Evolutionary conservation across 495 filamentous ascomycete species (phyloP).

Genomic region (Thermochaetoides thermophila): DNA sequence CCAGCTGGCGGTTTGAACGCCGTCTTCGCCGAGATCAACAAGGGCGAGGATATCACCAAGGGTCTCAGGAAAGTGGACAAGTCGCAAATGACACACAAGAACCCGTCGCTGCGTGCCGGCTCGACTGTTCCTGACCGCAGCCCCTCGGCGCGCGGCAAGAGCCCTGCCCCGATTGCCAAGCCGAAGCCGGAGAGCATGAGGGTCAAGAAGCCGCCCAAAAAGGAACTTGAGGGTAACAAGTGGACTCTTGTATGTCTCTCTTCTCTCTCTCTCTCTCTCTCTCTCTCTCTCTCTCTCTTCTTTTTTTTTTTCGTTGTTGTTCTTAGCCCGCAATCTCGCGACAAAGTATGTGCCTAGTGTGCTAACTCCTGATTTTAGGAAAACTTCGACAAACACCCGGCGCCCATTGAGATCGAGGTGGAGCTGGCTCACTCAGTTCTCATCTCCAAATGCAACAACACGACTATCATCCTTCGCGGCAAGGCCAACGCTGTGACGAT

Average conservation of each 20-base stretch:
- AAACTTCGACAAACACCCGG: slow-evolving; percentile 69
- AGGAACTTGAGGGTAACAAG: slow-evolving; percentile 87
- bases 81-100: slow-evolving; percentile 96
- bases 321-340: background rate
- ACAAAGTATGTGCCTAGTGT: background rate
- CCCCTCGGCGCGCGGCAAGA: slow-evolving; percentile 50
- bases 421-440: slow-evolving; percentile 77
- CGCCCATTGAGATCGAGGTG: slow-evolving; percentile 62
- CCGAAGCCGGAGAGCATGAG: slow-evolving; percentile 93
- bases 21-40: slow-evolving; percentile 83
- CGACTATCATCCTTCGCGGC: slow-evolving; percentile 73
- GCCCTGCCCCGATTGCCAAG: slow-evolving; percentile 72
- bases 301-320: background rate
- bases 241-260: slow-evolving; percentile 57
- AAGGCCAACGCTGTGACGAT: slow-evolving; percentile 93
- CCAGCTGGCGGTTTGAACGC: slow-evolving; percentile 49
- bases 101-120: slow-evolving; percentile 69
- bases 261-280: no score
- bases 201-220: slow-evolving; percentile 78
- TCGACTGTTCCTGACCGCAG: slow-evolving; percentile 51
- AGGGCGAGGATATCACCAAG: slow-evolving; percentile 71
- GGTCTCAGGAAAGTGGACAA: slow-evolving; percentile 85
- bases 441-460: slow-evolving; percentile 78
- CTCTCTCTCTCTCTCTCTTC: background rate
- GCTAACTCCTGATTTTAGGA: slow-evolving; percentile 35